Conservation (phyloP, 1,284 basidiomycete species). For the Entoloma clypeatum region DNA sequence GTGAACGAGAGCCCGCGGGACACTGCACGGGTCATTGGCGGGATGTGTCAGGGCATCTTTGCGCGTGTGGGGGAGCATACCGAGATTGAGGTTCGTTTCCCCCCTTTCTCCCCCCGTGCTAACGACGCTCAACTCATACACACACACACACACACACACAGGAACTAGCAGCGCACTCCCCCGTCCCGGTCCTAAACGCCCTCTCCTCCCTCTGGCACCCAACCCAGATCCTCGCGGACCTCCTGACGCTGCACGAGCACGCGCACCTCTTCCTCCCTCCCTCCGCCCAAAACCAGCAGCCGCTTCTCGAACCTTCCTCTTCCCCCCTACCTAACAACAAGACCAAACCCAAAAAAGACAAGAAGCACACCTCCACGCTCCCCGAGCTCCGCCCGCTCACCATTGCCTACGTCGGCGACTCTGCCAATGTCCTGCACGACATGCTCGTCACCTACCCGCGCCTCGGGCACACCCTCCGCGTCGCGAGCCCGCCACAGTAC, state of each 20-base stretch:
- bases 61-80: slow-evolving; percentile 90
- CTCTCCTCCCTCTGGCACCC: slow-evolving; percentile 96
- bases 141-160: no score
- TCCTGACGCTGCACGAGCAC: slow-evolving; percentile 86
- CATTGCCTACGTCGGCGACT: slow-evolving; percentile 92
- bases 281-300: slow-evolving; percentile 7
- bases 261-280: slow-evolving; percentile 45
- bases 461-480: slow-evolving; percentile 81
- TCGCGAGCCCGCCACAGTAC: slow-evolving; percentile 80
- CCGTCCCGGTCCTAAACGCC: slow-evolving; percentile 94
- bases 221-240: slow-evolving; percentile 91
- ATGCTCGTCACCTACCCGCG: slow-evolving; percentile 95
- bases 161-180: slow-evolving; percentile 86
- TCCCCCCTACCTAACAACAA: background rate
- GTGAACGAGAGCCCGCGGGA: slow-evolving; percentile 91
- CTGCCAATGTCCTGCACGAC: slow-evolving; percentile 95
- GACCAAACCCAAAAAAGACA: background rate
- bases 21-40: slow-evolving; percentile 83
- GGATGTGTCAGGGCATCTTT: slow-evolving; percentile 97
- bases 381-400: slow-evolving; percentile 65
- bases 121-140: slow-evolving; percentile 9
- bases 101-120: background rate
- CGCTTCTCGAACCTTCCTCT: background rate
- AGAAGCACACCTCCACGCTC: slow-evolving; percentile 24
- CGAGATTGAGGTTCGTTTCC: slow-evolving; percentile 78